Conservation (phyloP, 116 monocot genomes). For the Papilionanthe hybrid region DNA sequence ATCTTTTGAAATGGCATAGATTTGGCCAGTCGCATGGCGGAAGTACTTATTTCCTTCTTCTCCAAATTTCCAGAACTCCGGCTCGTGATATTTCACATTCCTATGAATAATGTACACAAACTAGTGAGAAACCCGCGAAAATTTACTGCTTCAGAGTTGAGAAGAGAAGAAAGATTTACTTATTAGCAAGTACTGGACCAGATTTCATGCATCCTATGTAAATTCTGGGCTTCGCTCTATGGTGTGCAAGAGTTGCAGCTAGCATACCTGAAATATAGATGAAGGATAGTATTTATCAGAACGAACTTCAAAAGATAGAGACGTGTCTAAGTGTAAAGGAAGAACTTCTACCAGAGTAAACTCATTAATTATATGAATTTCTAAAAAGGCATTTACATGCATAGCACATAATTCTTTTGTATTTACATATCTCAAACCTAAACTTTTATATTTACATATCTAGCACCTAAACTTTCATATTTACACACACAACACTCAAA, state of each 20-base stretch:
- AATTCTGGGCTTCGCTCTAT: conserved; percentile 39
- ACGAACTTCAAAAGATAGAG: neutral
- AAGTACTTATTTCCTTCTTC: conserved; percentile 45
- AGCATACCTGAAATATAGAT: conserved; percentile 29
- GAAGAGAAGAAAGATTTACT: conserved; percentile 24
- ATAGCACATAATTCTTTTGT: too few relatives aligned
- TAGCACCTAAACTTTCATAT: too few relatives aligned
- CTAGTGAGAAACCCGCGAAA: neutral
- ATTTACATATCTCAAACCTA: too few relatives aligned
- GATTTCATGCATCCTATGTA: conserved; percentile 65
- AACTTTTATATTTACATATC: too few relatives aligned
- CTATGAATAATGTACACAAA: conserved; percentile 4
- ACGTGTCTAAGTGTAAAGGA: neutral
- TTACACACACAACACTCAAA: too few relatives aligned
- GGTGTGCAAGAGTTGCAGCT: conserved; percentile 39
- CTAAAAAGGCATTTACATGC: too few relatives aligned
- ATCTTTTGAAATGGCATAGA: conserved; percentile 39
- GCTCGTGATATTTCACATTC: conserved; percentile 37
- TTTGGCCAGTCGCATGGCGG: conserved; percentile 41
- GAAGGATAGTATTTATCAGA: conserved; percentile 1
- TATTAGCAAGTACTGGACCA: conserved; percentile 48
- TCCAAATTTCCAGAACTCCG: conserved; percentile 43
- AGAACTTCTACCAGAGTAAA: neutral
- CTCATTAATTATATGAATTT: neutral
- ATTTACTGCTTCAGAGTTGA: neutral